phyloP scores from a whole-genome alignment of 345 rosid genomes.

The Populus davidiana region DNA sequence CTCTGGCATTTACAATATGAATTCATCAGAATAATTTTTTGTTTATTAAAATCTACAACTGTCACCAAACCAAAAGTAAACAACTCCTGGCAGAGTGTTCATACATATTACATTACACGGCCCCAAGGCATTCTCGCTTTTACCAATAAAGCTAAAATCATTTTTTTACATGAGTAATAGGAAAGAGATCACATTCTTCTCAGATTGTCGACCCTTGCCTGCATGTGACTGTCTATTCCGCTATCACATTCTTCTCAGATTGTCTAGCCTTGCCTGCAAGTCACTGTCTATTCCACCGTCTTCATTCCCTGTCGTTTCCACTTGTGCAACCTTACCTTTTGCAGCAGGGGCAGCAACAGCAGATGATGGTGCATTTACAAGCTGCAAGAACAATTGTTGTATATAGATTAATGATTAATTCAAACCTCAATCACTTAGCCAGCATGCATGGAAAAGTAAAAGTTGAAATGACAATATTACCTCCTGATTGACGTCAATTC shows the following conservation, averaged over 20 bases:
- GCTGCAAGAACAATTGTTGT: slow-evolving; percentile 25
- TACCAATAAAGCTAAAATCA: slow-evolving; percentile 1
- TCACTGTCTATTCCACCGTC: slow-evolving; percentile 77
- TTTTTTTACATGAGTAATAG: slow-evolving; percentile 27
- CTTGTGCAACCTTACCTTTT: slow-evolving; percentile 71
- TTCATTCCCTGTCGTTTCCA: slow-evolving; percentile 56
- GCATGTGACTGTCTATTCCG: slow-evolving; percentile 77
- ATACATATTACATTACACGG: slow-evolving; percentile 23
- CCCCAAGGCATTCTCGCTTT: slow-evolving; percentile 14
- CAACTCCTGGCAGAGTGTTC: slow-evolving; percentile 8
- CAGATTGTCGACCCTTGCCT: slow-evolving; percentile 82
- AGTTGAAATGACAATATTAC: slow-evolving; percentile 26
- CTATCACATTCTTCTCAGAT: slow-evolving; percentile 70
- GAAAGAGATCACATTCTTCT: slow-evolving; percentile 54
- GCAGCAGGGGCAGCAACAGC: slow-evolving; percentile 65
- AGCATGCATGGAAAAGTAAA: not conserved
- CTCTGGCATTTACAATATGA: too few relatives aligned
- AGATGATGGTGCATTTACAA: slow-evolving; percentile 81
- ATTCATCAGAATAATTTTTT: not conserved
- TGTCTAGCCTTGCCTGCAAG: slow-evolving; percentile 85
- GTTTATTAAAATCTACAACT: not conserved
- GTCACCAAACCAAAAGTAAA: not conserved
- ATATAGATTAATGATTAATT: not conserved
- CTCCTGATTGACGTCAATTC: slow-evolving; percentile 85
- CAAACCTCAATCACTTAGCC: not conserved